phyloP scores from a whole-genome alignment of 208 protist species.

The Wallacemonas sp. region DNA sequence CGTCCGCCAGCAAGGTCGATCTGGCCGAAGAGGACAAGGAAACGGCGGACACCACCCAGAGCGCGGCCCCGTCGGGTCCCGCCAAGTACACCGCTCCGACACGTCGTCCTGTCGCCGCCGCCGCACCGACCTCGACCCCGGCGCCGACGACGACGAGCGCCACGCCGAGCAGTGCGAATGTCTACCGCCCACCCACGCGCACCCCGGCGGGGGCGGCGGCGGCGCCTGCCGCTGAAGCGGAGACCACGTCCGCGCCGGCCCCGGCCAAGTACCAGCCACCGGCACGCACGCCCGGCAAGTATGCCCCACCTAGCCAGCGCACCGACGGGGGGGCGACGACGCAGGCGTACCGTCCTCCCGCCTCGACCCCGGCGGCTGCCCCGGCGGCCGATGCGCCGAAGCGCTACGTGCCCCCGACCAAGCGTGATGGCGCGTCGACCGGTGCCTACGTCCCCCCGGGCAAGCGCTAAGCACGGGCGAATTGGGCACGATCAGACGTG shows the following conservation, averaged over 20 bases:
- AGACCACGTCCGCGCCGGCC: not conserved
- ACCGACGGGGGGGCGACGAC: not conserved
- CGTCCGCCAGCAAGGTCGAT: constrained; percentile 8
- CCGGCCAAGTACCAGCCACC: not conserved
- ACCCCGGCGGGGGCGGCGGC: not conserved
- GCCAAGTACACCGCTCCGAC: constrained; percentile 9
- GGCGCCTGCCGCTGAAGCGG: constrained; percentile 5
- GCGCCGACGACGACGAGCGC: not conserved
- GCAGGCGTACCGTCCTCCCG: constrained; percentile 10
- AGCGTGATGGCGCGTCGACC: constrained; percentile 22
- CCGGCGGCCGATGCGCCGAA: constrained; percentile 19
- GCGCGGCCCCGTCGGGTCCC: not conserved
- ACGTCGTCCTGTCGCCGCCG: not conserved
- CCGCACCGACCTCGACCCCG: not conserved
- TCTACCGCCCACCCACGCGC: not conserved
- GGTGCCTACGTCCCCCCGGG: constrained; percentile 40
- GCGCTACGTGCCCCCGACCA: constrained; percentile 54
- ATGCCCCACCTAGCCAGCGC: constrained; percentile 11
- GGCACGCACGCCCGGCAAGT: constrained; percentile 10
- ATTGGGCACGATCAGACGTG: too few species aligned
- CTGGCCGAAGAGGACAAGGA: not conserved
- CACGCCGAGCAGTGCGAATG: not conserved
- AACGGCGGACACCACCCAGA: not conserved
- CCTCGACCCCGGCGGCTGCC: not conserved
- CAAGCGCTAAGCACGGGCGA: constrained; percentile 31